phyloP scores from a whole-genome alignment of 805 yeast species.

The Candida nonsorbophila region DNA sequence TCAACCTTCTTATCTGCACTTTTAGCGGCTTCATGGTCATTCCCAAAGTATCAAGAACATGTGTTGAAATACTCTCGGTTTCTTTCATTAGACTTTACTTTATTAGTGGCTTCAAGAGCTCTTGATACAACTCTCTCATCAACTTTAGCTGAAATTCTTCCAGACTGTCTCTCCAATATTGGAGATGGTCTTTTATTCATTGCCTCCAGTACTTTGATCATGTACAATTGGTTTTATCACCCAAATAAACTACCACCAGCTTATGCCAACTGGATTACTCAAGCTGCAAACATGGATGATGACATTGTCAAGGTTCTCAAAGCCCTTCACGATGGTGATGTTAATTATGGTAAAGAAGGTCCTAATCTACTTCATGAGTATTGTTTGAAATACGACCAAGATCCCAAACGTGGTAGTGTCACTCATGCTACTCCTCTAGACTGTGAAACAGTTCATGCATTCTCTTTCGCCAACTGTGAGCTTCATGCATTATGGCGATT shows the following conservation, averaged over 20 bases:
- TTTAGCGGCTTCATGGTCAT: conserved; percentile 19
- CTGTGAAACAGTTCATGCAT: conserved; percentile 39
- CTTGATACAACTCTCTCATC: conserved; percentile 26
- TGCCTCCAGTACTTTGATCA: conserved; percentile 24
- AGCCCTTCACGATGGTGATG: conserved; percentile 20
- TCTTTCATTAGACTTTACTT: conserved; percentile 30
- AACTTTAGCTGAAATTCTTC: conserved; percentile 14
- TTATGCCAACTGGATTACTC: conserved; percentile 43
- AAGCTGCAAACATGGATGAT: conserved; percentile 43
- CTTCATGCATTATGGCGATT: conserved; percentile 43
- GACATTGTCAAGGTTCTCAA: conserved; percentile 29
- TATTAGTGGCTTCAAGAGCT: conserved; percentile 30
- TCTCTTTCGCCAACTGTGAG: conserved; percentile 35
- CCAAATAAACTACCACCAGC: conserved; percentile 40
- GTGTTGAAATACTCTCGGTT: conserved; percentile 22
- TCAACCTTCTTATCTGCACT: conserved; percentile 25
- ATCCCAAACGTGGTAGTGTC: conserved; percentile 22
- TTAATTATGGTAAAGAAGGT: conserved; percentile 30
- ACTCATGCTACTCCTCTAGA: conserved; percentile 23
- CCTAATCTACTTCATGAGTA: conserved; percentile 24
- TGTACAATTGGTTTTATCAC: conserved; percentile 33
- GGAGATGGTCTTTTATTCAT: conserved; percentile 26
- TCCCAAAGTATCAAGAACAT: conserved; percentile 28
- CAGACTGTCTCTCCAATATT: conserved; percentile 11
- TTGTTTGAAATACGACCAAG: conserved; percentile 28